A percentile compares a stretch with the other conserved stretches of the same genome.
phyloP scores from a whole-genome alignment of 352 stramenopile species.

The Globisporangium mamillatum region DNA sequence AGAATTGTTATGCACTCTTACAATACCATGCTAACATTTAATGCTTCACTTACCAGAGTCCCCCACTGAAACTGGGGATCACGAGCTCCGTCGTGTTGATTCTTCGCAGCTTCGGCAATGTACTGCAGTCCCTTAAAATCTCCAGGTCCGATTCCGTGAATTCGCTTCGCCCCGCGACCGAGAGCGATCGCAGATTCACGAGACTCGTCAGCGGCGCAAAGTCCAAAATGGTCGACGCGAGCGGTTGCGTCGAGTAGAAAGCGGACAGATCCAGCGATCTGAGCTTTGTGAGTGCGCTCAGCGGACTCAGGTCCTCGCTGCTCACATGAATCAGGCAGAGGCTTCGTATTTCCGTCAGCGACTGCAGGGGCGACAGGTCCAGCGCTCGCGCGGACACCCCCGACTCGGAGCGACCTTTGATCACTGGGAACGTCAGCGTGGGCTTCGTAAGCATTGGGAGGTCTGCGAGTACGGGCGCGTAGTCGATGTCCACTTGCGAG shows the following conservation, averaged over 20 bases:
- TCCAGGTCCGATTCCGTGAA: neutral
- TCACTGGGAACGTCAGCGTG: conserved; percentile 3
- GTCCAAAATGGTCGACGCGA: neutral
- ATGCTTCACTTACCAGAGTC: neutral
- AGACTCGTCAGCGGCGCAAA: neutral
- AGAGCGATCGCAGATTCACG: conserved; percentile 3
- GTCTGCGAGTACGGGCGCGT: neutral
- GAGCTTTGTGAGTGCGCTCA: neutral
- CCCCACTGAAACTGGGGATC: neutral
- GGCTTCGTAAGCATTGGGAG: neutral
- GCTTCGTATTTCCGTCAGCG: neutral
- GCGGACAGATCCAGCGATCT: neutral
- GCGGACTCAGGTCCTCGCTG: neutral
- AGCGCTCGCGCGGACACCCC: neutral
- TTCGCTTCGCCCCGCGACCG: neutral
- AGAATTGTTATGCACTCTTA: neutral
- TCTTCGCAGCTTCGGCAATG: neutral
- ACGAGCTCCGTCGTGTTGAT: conserved; percentile 6
- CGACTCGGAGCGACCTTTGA: neutral
- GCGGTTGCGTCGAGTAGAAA: conserved; percentile 4
- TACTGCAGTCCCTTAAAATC: neutral
- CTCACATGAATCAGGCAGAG: neutral
- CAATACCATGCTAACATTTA: neutral
- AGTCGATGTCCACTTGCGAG: conserved; percentile 6
- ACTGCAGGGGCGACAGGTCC: conserved; percentile 5